phyloP scores from a whole-genome alignment of 176 grass and related monocot species.

The Carex myosuroides region DNA sequence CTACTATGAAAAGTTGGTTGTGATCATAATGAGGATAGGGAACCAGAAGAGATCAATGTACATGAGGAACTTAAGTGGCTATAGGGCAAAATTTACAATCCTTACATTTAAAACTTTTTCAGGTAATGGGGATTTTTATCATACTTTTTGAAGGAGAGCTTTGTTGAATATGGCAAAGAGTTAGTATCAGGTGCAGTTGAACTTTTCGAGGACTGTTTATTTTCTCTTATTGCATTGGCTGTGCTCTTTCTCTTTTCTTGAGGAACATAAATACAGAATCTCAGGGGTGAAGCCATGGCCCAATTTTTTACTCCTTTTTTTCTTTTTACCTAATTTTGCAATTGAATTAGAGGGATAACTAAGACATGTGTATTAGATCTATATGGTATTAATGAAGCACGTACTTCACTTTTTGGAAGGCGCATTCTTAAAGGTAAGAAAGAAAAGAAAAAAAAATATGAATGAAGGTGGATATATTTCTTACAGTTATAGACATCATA shows the following conservation, averaged over 20 bases:
- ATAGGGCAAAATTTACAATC: background rate
- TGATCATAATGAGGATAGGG: background rate
- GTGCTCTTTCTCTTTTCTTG: background rate
- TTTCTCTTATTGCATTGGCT: background rate
- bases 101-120: background rate
- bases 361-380: background rate
- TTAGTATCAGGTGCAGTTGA: background rate
- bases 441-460: background rate
- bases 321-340: background rate
- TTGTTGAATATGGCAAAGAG: background rate
- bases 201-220: background rate
- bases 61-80: background rate
- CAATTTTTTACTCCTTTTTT: background rate
- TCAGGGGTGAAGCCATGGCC: background rate
- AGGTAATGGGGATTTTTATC: background rate
- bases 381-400: background rate
- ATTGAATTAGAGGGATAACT: background rate
- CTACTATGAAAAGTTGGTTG: background rate
- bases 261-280: background rate
- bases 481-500: constrained; percentile 20
- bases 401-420: background rate
- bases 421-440: background rate
- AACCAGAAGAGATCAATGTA: background rate
- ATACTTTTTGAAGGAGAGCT: background rate
- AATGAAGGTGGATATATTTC: background rate